Base-by-base conservation (phyloP, 192 early-diverging fungal genomes). In the Linnemannia hyalina region DNA sequence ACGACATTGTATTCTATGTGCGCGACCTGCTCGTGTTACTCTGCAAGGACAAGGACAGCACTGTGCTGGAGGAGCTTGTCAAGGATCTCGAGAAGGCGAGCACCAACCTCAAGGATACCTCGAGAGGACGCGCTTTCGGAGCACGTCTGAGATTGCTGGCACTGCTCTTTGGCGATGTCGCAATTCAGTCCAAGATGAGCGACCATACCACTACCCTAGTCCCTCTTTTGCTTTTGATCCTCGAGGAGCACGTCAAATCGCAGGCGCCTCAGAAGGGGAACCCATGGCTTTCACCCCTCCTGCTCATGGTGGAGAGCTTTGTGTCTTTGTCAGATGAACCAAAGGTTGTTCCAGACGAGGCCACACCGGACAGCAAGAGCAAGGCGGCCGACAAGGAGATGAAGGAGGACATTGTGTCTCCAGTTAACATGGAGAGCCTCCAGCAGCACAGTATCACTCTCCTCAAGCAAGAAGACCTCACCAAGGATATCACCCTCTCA, bases 261-360 rank as follows among this genome's bases (percentile, higher is more conserved):
- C 76, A 76, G 13, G 71, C 65, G 23, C 78, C 71, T 29, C 81
- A 77, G 36, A 77, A 82, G 68, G 81, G 80, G 8, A 87, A 85
- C 47, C 32, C 80, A 7, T 96, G 94, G 94, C 76, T 93, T 15
- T 83, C 94, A 36, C 80, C 94, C 0, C 82, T 89, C 36, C 82
- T 95, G 4, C 81, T 97, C 38, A 90, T 95, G 32, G 35, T 97
- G 22, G 96, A 97, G 74, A 72, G 89, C 4, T 90, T 92, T 71
- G 82, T 96, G 10, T 92, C 94, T 20, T 69, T 93, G 20, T 54
- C 91, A 22, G 94, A 97, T 74, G 94, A 96, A 77, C 94, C 94
- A 6, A 80, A 71, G 60, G 55, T 41, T 44, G 74, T 89, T 4
- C 82, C 83, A 10, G 78, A 88, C 40, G 78, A 86, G 35, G 74